These are phyloP conservation scores for Fusarium goolgardi DNA, from an alignment of 2,329 filamentous ascomycete genomes.

Conservation along the genomic window DNA sequence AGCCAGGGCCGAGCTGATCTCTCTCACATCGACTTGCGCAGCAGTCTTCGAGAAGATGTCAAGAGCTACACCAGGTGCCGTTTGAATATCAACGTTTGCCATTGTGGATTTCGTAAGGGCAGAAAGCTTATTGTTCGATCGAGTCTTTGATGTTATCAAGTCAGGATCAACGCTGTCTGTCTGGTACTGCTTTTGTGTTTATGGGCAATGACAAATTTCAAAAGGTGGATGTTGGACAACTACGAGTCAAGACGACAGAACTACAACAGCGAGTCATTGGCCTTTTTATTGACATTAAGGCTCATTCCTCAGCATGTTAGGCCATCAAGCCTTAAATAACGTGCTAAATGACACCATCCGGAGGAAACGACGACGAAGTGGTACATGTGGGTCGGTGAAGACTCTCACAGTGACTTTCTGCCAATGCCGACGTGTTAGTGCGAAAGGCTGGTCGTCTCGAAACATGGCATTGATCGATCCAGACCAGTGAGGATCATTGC, in stretches of 20 bases:
- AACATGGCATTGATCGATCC: slow-evolving; percentile 33
- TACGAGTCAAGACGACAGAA: slow-evolving; percentile 11
- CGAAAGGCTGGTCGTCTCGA: slow-evolving; percentile 32
- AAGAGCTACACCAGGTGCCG: slow-evolving; percentile 41
- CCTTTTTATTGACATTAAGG: slow-evolving; percentile 41
- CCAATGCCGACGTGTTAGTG: slow-evolving; percentile 40
- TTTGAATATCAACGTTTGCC: slow-evolving; percentile 46
- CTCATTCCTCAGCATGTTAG: slow-evolving; percentile 31
- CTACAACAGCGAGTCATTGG: slow-evolving; percentile 25
- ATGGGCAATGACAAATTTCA: slow-evolving; percentile 5
- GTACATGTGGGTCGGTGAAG: slow-evolving; percentile 44
- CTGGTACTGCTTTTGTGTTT: neutral
- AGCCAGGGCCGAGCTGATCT: slow-evolving; percentile 31
- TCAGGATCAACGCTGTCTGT: neutral
- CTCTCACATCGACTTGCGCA: slow-evolving; percentile 43
- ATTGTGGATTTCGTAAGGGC: slow-evolving; percentile 37
- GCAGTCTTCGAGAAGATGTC: slow-evolving; percentile 45
- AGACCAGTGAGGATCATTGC: slow-evolving; percentile 28
- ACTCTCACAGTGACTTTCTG: slow-evolving; percentile 33
- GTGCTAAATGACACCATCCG: slow-evolving; percentile 49
- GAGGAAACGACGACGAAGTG: slow-evolving; percentile 35
- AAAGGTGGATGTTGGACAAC: slow-evolving; percentile 4
- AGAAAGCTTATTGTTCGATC: neutral
- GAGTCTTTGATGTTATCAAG: neutral
- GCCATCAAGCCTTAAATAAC: slow-evolving; percentile 47